Conservation (phyloP, 352 stramenopile species). For the Phytophthora fragariae region DNA sequence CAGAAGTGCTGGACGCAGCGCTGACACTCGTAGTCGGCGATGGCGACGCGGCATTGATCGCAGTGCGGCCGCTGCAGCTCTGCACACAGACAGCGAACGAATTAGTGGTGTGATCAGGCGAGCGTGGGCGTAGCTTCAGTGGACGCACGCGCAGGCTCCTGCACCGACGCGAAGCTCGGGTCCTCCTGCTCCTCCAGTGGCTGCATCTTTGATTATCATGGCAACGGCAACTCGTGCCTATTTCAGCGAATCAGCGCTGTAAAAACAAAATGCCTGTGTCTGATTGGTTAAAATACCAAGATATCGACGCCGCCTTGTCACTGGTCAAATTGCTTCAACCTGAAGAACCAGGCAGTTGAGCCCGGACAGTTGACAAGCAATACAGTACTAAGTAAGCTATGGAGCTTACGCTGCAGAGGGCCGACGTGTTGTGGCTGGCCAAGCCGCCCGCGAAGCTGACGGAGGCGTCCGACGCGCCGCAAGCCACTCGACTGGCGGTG, state of each 20-base stretch:
- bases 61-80: conserved; percentile 60
- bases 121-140: background rate
- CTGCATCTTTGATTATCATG: conserved; percentile 33
- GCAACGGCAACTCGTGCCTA: background rate
- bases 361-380: background rate
- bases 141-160: conserved; percentile 44
- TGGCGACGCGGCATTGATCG: conserved; percentile 41
- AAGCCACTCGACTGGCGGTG: conserved; percentile 19
- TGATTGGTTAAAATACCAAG: conserved; percentile 19
- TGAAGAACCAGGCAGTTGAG: conserved; percentile 2
- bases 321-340: conserved; percentile 33
- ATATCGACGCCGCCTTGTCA: conserved; percentile 2
- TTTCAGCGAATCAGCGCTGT: conserved; percentile 26
- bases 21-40: conserved; percentile 55
- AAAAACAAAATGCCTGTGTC: background rate
- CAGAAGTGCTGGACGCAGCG: conserved; percentile 61
- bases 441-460: conserved; percentile 24
- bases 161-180: conserved; percentile 45
- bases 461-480: conserved; percentile 3
- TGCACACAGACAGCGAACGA: conserved; percentile 14
- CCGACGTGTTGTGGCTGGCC: conserved; percentile 42
- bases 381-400: conserved; percentile 19
- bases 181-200: conserved; percentile 45
- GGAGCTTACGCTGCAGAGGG: conserved; percentile 44
- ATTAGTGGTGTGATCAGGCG: background rate